Evolutionary conservation across 2,329 filamentous ascomycete species (phyloP), one percentile per base, ranked within the genome.

Genomic region (Paraphoma chrysanthemicola): DNA sequence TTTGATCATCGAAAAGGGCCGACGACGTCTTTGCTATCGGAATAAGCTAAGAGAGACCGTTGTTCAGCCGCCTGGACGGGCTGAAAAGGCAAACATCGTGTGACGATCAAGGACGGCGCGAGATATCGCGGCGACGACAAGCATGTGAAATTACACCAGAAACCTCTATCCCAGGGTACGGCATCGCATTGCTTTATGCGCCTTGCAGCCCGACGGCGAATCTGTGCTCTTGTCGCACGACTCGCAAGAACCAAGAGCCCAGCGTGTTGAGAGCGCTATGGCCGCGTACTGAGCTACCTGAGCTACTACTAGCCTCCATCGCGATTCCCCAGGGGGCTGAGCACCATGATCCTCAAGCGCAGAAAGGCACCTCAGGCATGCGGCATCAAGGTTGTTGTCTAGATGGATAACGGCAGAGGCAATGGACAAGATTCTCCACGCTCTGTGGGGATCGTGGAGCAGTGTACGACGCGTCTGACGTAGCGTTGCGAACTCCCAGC

Each of bases 381-480:
- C 23, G 23, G n/a, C 33, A 38, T 38, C 10, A n/a, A 38, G 33
- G 10, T 38, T n/a, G 33, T 38, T n/a, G 3, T n/a, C 6, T 38
- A 38, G n/a, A 38, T 38, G n/a, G 33, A 38, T 6, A n/a, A 6
- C 33, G 33, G 23, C 3, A 38, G 33, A 11, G n/a, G 33, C n/a
- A n/a, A 38, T 3, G 6, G 33, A 38, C 33, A n/a, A 38, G 16
- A 11, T 2, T 17, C 30, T 38, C n/a, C 29, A 38, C n/a, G 10
- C n/a, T 38, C 45, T 18, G 30, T 17, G 18, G 31, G 6, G 6
- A 18, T n/a, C 4, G 28, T 43, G 31, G 39, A 51, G 14, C 23
- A 33, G 31, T 44, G 44, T 48, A 39, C 44, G 38, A 48, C 41
- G 39, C 51, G 33, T n/a, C 28, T 48, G 38, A 38, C 44, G 28